Evolutionary conservation across 2,329 filamentous ascomycete species (phyloP), one percentile per base, ranked within the genome.

Genomic region (Dactylella cylindrospora): DNA sequence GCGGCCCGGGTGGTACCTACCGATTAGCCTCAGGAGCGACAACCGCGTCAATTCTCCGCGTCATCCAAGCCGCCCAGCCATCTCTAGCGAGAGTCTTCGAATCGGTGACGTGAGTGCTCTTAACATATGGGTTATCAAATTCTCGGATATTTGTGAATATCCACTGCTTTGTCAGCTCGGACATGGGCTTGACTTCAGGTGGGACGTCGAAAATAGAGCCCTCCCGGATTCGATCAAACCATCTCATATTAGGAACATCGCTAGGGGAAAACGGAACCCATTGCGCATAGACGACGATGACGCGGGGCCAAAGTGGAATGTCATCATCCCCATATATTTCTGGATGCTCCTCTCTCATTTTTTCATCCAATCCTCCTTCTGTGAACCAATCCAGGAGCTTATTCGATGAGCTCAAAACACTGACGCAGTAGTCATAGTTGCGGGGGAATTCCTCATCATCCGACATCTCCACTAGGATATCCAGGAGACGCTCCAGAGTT

Each of bases 61-160:
- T 68, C 0, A 74, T 70, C 70, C 71, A 73, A 6, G 73, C 66
- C 5, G 73, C 70, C 76, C 75, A 78, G 2, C 70, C 69, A 40
- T 75, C 72, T 28, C 69, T 70, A 0, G 47, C 66, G 6, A 78
- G 72, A 1, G 72, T 74, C 15, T 67, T 74, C 9, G 75, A 77
- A 7, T 71, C 72, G 15, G 76, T 78, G 15, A 71, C 43, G 51
- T 77, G 76, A 2, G 76, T 76, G 5, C 76, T 73, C 70, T 78
- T 78, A 40, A 75, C 71, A 50, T 78, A 79, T 0, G 77, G 77
- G 17, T 75, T 72, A 22, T 77, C 72, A 52, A 78, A 79, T 66
- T 78, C 76, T 29, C 76, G 72, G 3, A 71, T 70, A 50, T 74
- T 74, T 0, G 68, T 70, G 68, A 79, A 78, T 53, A 79, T 72